phyloP scores from a whole-genome alignment of 2,329 filamentous ascomycete genomes.

The Seiridium cupressi region DNA sequence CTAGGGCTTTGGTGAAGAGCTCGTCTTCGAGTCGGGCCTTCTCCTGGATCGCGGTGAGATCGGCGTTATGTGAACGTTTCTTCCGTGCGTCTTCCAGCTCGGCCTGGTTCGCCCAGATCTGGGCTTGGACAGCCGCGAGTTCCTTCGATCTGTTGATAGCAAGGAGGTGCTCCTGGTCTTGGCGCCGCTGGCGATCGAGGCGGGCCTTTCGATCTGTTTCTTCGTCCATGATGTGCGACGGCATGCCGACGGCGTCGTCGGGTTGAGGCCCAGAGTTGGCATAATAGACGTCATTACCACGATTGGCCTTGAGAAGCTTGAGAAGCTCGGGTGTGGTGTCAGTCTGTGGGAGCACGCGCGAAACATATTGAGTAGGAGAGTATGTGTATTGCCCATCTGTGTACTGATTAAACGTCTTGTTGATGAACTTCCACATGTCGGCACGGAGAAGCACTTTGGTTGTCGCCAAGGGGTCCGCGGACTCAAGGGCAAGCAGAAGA shows the following conservation, averaged over 20 bases:
- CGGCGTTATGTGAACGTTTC: slow-evolving; percentile 42
- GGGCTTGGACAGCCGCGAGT: slow-evolving; percentile 48
- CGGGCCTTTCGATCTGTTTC: slow-evolving; percentile 51
- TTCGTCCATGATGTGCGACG: slow-evolving; percentile 44
- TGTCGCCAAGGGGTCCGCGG: slow-evolving; percentile 51
- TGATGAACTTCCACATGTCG: slow-evolving; percentile 64
- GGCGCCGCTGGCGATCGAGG: slow-evolving; percentile 40
- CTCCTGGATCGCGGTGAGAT: slow-evolving; percentile 41
- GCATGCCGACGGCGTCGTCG: slow-evolving; percentile 50
- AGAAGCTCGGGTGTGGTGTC: slow-evolving; percentile 42
- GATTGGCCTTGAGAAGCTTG: slow-evolving; percentile 48
- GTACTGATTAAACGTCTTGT: slow-evolving; percentile 57
- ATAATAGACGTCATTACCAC: slow-evolving; percentile 53
- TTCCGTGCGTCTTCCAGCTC: slow-evolving; percentile 52
- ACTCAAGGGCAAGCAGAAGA: slow-evolving; percentile 59
- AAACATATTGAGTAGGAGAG: slow-evolving; percentile 63
- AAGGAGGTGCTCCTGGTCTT: slow-evolving; percentile 47
- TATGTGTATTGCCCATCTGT: slow-evolving; percentile 54
- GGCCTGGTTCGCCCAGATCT: slow-evolving; percentile 46
- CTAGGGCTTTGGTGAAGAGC: slow-evolving; percentile 33
- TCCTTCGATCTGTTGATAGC: slow-evolving; percentile 49
- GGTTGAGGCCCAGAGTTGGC: slow-evolving; percentile 53
- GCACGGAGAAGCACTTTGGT: slow-evolving; percentile 59
- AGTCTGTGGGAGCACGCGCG: slow-evolving; percentile 40
- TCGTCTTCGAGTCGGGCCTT: slow-evolving; percentile 47